Conservation (phyloP, 2,329 filamentous ascomycete species). For the Cryphonectria naterciae region DNA sequence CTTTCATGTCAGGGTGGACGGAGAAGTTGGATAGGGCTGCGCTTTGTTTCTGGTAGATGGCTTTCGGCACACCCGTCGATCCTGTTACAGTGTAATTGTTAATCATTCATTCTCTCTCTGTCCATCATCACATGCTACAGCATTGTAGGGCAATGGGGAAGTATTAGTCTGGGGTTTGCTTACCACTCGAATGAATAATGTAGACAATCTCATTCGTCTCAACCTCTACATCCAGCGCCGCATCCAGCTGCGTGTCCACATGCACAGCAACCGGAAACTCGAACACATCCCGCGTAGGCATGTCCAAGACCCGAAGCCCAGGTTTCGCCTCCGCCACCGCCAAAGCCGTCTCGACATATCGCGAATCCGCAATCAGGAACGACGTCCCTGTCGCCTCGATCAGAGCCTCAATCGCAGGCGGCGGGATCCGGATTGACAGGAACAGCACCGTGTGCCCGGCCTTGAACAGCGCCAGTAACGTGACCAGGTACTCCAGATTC, state of each 20-base stretch:
- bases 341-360: conserved; percentile 32
- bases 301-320: conserved; percentile 34
- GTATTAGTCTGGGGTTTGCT: conserved; percentile 1
- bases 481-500: conserved; percentile 58
- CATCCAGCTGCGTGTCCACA: conserved; percentile 37
- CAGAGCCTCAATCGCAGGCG: conserved; percentile 39
- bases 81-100: conserved; percentile 43
- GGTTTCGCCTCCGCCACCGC: conserved; percentile 30
- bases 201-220: conserved; percentile 35
- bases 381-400: conserved; percentile 35
- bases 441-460: conserved; percentile 54
- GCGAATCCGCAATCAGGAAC: conserved; percentile 35
- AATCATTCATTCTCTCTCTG: conserved; percentile 28
- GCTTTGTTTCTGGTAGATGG: conserved; percentile 61
- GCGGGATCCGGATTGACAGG: conserved; percentile 42
- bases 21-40: conserved; percentile 54
- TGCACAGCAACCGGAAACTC: conserved; percentile 39
- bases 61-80: conserved; percentile 66
- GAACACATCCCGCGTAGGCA: conserved; percentile 35
- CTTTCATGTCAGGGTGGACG: conserved; percentile 44
- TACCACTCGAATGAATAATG: conserved; percentile 43
- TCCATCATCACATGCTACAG: no score
- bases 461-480: conserved; percentile 56
- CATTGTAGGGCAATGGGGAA: no score
- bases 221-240: conserved; percentile 37